Evolutionary conservation across 139 green algal genomes (phyloP).

Genomic region (Coccomyxa sp.): DNA sequence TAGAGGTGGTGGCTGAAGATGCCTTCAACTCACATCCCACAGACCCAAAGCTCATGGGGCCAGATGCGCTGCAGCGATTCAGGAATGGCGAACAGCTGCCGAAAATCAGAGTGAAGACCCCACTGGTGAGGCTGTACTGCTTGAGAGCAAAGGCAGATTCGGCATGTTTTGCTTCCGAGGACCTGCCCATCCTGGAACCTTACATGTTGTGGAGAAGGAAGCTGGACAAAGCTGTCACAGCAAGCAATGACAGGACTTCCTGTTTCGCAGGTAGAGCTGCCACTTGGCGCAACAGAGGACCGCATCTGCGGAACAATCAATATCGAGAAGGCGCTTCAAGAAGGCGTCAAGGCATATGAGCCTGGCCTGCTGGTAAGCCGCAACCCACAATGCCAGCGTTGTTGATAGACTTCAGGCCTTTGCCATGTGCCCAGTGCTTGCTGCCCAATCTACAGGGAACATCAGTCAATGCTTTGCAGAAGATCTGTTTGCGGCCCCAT

Average conservation of each 20-base stretch:
- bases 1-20: conserved; percentile 82
- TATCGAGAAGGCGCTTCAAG: conserved; percentile 87
- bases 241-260: too few relatives aligned
- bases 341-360: conserved; percentile 71
- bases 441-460: too few relatives aligned
- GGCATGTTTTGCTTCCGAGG: too few relatives aligned
- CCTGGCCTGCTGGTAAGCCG: conserved; percentile 39
- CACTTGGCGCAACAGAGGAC: conserved; percentile 87
- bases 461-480: too few relatives aligned
- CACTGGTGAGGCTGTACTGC: conserved; percentile 41
- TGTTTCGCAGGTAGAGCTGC: conserved; percentile 64
- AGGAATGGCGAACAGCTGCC: conserved; percentile 56
- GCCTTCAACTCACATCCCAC: conserved; percentile 85
- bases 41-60: conserved; percentile 80
- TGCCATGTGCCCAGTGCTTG: background rate
- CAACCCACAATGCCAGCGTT: background rate
- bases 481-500: too few relatives aligned
- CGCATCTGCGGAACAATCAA: conserved; percentile 92
- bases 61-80: conserved; percentile 36
- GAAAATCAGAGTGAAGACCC: conserved; percentile 54
- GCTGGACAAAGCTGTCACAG: background rate
- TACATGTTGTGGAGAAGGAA: background rate
- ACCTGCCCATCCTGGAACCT: too few relatives aligned
- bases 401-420: background rate
- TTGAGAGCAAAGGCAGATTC: too few relatives aligned